These are phyloP conservation scores for Viridothelium virens DNA, from an alignment of 495 filamentous ascomycete species.

Conservation along the genomic window DNA sequence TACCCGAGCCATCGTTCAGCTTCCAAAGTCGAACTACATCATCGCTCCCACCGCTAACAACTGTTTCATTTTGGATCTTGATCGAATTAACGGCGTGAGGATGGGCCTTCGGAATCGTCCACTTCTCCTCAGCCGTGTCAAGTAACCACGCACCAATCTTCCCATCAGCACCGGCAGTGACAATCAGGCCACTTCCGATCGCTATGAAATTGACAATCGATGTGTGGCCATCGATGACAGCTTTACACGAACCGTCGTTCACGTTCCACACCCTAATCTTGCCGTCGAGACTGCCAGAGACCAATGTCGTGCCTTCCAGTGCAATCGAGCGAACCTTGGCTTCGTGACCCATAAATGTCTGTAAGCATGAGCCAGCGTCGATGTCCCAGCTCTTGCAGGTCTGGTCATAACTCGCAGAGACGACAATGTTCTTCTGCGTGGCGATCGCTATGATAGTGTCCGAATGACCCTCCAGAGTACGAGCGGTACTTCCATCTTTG, in stretches of 20 bases:
- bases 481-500: neutral
- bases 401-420: neutral
- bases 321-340: neutral
- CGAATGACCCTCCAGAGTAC: neutral
- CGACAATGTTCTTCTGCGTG: neutral
- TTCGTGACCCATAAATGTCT: neutral
- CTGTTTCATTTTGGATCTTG: neutral
- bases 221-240: neutral
- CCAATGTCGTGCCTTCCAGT: neutral
- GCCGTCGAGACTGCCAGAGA: neutral
- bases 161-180: neutral
- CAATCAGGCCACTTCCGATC: neutral
- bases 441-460: neutral
- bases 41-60: neutral
- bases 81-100: neutral
- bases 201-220: neutral
- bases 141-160: neutral
- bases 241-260: neutral
- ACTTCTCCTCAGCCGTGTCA: neutral
- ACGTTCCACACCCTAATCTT: neutral
- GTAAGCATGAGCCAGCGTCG: neutral
- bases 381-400: neutral
- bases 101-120: neutral
- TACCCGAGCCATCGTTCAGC: neutral
- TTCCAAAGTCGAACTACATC: neutral